These are phyloP conservation scores for Tillandsia leiboldiana DNA, from an alignment of 176 grass and related monocot species.

Conservation along the genomic window DNA sequence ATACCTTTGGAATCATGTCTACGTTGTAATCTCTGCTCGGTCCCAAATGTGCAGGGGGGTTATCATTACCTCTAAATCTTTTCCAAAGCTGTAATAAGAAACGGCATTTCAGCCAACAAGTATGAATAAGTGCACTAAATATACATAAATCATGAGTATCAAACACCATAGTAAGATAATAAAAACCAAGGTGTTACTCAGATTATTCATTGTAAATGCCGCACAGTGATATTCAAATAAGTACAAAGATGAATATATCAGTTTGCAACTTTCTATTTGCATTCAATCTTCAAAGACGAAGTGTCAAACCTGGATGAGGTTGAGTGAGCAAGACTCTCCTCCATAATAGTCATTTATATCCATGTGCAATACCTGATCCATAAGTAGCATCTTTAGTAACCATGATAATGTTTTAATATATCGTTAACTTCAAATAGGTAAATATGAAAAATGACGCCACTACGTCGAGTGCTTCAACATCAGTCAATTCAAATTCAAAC, in stretches of 20 bases:
- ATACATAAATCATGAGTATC: background rate
- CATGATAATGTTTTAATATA: background rate
- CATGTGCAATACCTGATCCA: slow-evolving; percentile 71
- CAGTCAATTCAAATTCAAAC: too few relatives aligned
- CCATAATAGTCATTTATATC: slow-evolving; percentile 92
- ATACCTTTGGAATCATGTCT: slow-evolving; percentile 91
- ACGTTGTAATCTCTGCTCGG: slow-evolving; percentile 92
- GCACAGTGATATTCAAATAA: background rate
- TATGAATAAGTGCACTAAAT: background rate
- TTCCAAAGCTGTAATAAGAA: slow-evolving; percentile 60
- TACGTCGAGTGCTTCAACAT: too few relatives aligned
- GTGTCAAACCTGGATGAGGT: slow-evolving; percentile 47
- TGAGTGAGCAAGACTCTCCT: slow-evolving; percentile 75
- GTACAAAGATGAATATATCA: too few relatives aligned
- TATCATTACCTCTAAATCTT: slow-evolving; percentile 62
- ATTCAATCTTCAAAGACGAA: background rate
- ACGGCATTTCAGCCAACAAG: background rate
- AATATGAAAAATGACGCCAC: background rate
- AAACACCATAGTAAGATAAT: background rate
- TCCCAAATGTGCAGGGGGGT: slow-evolving; percentile 39
- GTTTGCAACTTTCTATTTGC: too few relatives aligned
- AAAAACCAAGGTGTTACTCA: background rate
- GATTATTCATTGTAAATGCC: background rate
- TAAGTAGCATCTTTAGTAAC: background rate
- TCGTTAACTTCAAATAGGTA: background rate